Base-by-base conservation (phyloP, 495 filamentous ascomycete genomes). In the Beverwykella pulmonaria region DNA sequence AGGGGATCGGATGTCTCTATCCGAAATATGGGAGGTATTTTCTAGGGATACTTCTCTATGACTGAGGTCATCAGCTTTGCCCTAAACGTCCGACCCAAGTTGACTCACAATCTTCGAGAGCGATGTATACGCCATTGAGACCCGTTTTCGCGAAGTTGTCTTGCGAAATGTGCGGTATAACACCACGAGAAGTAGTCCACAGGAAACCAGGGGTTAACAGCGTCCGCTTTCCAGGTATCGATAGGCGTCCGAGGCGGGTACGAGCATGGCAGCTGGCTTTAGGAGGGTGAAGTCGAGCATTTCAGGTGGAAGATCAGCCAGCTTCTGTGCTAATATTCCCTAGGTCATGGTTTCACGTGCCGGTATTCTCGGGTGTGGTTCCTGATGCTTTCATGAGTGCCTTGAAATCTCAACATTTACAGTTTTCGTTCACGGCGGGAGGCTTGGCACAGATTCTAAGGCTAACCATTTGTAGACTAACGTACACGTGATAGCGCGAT, bases 91-190 rank as follows among this genome's bases (percentile, higher is more conserved):
- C 72, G 71, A 47, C 20, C 78, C 61, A 79, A 75, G 53, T 12
- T 48, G 12, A 83, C 89, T 79, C 79, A 97, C 94, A 98, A 77
- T 98, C 95, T 83, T 98, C 94, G 12, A 98, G 76, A 12, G 90
- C 91, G 61, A 92, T 80, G 75, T 93, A 96, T 23, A 92, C 79
- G 52, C 89, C 90, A 20, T 76, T 78, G 48, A 92, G 80, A 7
- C 83, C 71, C 6, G 88, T 86, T 39, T 87, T 84, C 26, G 77
- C 75, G 66, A 93, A 77, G 67, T 89, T 88, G 80, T 98, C 94
- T 57, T 92, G 93, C 17, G 92, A 86, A 57, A 98, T 77, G 78
- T 98, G 94, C 23, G 94, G 91, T 29, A 97, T 79, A 1, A 81
- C 83, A 12, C 94, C 94, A 63, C 94, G 84, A 44, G 95, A 96